Evolutionary conservation across 805 yeast species (phyloP), one percentile per base, ranked within the genome.

Genomic region (Maudiozyma barnettii): DNA sequence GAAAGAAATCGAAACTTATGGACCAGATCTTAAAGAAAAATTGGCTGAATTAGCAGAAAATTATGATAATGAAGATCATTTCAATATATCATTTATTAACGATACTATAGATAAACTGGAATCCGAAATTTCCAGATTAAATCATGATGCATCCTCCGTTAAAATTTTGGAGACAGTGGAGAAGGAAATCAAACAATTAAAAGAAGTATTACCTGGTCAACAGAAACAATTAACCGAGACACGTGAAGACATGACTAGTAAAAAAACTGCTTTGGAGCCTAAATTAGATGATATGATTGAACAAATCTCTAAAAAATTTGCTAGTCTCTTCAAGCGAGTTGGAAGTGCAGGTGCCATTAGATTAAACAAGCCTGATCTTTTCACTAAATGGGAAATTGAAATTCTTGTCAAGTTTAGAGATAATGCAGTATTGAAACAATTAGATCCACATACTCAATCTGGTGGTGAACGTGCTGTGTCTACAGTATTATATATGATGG

Each of bases 401-500:
- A 86, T 95, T 40, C 62, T 79, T 63, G 98, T 93, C 8, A 81
- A 87, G 51, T 93, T 93, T 63, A 75, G 99, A 59, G 88, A 84
- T 53, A 77, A 74, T 43, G 79, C 89, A 14, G 79, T 74, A n/a
- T 63, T 84, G 49, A 80, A 81, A 52, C 76, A 77, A 18, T 71
- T 93, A 43, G 90, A 87, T 57, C 79, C 87, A n/a, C 88, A 84
- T 49, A 79, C 91, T 2, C 99, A 93, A 63, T 87, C 96, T 1
- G 99, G 99, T 48, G 99, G 99, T 44, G 99, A 93, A 65, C 78
- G 96, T 58, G 95, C 98, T 1, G 96, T 93, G 0, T 82, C 97
- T 0, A 93, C 98, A 0, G 91, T 91, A 2, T 77, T 90, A 45
- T 93, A 84, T 61, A 76, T 93, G 60, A 85, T 93, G 73, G 82